phyloP scores from a whole-genome alignment of 805 yeast genomes.

The Hanseniaspora nectarophila region DNA sequence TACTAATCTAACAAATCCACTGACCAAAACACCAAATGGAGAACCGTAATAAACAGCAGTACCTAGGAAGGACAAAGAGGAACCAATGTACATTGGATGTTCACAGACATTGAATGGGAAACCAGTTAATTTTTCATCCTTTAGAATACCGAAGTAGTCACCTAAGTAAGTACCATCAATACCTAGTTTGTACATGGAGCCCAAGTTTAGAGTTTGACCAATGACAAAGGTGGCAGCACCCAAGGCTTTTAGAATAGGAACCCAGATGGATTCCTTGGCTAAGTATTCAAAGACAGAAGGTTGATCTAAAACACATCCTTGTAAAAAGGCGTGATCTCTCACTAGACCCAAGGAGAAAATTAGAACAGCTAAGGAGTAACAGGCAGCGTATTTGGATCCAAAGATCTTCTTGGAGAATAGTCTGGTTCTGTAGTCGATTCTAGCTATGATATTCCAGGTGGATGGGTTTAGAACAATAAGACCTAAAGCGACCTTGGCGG shows the following conservation, averaged over 20 bases:
- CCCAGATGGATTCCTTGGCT: slow-evolving; percentile 23
- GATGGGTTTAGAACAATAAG: slow-evolving; percentile 83
- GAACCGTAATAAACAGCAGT: slow-evolving; percentile 79
- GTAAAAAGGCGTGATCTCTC: slow-evolving; percentile 64
- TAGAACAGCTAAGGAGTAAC: slow-evolving; percentile 69
- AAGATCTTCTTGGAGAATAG: slow-evolving; percentile 55
- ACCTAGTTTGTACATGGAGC: slow-evolving; percentile 87
- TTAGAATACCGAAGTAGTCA: slow-evolving; percentile 91
- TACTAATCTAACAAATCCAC: slow-evolving; percentile 65
- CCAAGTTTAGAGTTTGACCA: slow-evolving; percentile 71
- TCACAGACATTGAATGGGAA: slow-evolving; percentile 87
- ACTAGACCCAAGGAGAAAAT: slow-evolving; percentile 77
- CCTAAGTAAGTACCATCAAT: slow-evolving; percentile 94
- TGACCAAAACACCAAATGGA: slow-evolving; percentile 72
- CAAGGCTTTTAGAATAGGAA: slow-evolving; percentile 30
- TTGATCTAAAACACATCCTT: slow-evolving; percentile 63
- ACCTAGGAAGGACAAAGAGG: slow-evolving; percentile 79
- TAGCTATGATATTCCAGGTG: slow-evolving; percentile 89
- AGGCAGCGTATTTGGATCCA: slow-evolving; percentile 61
- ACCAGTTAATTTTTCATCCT: slow-evolving; percentile 76
- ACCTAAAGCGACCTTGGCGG: slow-evolving; percentile 38
- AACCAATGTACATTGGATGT: slow-evolving; percentile 96
- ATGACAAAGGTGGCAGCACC: slow-evolving; percentile 46
- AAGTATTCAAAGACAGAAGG: slow-evolving; percentile 41
- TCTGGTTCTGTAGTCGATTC: slow-evolving; percentile 70